phyloP scores from a whole-genome alignment of 2,329 filamentous ascomycete genomes.

The Fusarium burgessii region DNA sequence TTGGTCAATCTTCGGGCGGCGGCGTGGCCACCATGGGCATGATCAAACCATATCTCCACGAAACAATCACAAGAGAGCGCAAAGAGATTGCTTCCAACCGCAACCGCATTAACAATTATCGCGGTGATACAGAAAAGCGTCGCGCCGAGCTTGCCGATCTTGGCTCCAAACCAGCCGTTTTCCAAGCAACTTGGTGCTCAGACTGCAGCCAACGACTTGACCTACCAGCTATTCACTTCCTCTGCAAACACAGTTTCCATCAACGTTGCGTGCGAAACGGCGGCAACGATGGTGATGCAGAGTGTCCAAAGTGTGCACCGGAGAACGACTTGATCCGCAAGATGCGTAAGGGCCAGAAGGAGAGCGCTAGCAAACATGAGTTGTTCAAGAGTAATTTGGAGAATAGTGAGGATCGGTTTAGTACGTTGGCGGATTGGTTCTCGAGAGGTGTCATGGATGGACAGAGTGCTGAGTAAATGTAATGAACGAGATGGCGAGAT shows the following conservation, averaged over 20 bases:
- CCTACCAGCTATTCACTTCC: conserved; percentile 91
- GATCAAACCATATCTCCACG: conserved; percentile 90
- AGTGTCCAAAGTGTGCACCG: conserved; percentile 87
- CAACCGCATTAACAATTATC: conserved; percentile 84
- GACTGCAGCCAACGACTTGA: conserved; percentile 84
- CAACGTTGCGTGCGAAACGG: conserved; percentile 79
- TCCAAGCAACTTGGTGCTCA: conserved; percentile 89
- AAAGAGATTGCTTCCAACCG: conserved; percentile 86
- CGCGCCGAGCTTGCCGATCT: conserved; percentile 83
- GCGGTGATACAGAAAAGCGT: conserved; percentile 83
- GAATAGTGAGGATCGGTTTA: conserved; percentile 84
- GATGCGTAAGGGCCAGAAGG: conserved; percentile 86
- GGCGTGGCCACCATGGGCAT: conserved; percentile 95
- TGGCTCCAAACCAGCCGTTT: conserved; percentile 82
- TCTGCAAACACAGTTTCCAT: conserved; percentile 98
- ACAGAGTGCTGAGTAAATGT: conserved; percentile 49
- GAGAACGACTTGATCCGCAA: conserved; percentile 90
- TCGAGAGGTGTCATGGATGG: conserved; percentile 87
- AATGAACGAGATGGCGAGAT: conserved; percentile 6
- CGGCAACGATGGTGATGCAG: conserved; percentile 70
- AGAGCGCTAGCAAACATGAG: conserved; percentile 88
- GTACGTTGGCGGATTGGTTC: conserved; percentile 95
- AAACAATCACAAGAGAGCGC: conserved; percentile 89
- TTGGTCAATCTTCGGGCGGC: conserved; percentile 64
- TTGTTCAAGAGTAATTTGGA: conserved; percentile 86